Evolutionary conservation across 169 alveolate species (phyloP).

Genomic region (Plasmodium inui): DNA sequence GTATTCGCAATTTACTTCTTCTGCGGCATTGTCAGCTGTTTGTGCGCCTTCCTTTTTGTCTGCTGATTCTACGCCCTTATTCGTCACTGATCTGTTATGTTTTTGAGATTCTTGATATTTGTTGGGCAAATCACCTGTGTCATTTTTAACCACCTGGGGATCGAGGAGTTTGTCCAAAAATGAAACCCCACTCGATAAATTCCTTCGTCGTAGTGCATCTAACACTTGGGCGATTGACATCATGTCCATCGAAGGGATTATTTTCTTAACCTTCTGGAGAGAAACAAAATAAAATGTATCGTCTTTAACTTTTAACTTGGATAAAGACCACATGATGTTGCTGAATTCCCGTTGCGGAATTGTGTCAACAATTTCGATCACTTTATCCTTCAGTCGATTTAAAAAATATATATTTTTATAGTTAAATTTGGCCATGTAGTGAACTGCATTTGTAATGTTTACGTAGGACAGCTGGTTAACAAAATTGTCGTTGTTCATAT

Average conservation of each 20-base stretch:
- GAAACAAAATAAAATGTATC: constrained; percentile 23
- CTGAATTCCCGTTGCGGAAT: constrained; percentile 76
- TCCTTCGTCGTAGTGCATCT: constrained; percentile 67
- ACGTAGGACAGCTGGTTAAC: constrained; percentile 69
- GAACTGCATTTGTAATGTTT: constrained; percentile 72
- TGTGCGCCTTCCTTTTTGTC: neutral
- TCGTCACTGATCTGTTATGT: neutral
- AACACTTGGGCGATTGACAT: constrained; percentile 76
- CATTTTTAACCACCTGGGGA: neutral
- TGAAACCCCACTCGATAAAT: neutral
- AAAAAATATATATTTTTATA: constrained; percentile 38
- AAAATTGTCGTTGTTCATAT: constrained; percentile 71
- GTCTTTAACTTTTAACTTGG: constrained; percentile 63
- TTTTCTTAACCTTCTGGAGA: constrained; percentile 32
- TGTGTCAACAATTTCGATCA: constrained; percentile 46
- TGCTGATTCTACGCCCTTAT: neutral
- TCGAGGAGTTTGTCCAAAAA: neutral
- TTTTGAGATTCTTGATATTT: neutral
- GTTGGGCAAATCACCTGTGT: neutral
- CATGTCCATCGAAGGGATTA: constrained; percentile 49
- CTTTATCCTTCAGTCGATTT: constrained; percentile 50
- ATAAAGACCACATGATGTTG: constrained; percentile 72
- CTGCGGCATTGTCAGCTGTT: neutral
- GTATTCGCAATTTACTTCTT: neutral
- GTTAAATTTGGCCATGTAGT: constrained; percentile 76